Evolutionary conservation across 495 filamentous ascomycete species (phyloP).

Genomic region (Penicillium macrosclerotiorum): DNA sequence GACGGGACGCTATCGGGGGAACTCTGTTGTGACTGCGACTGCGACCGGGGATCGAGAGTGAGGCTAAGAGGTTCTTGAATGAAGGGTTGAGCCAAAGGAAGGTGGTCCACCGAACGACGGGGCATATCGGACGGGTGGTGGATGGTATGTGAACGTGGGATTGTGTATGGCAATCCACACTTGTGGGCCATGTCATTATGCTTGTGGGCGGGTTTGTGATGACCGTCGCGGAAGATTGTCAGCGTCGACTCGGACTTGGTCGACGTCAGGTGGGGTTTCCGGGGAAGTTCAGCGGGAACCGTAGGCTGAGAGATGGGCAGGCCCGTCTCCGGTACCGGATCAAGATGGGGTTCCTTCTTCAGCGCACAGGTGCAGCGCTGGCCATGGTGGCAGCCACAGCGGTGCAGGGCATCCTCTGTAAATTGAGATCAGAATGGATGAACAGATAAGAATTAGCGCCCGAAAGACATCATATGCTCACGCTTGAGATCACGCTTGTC

Average conservation of each 20-base stretch:
- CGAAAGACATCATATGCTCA: constrained; percentile 46
- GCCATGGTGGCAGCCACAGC: constrained; percentile 88
- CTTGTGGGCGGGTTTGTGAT: constrained; percentile 90
- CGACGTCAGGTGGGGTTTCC: constrained; percentile 73
- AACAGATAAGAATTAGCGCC: constrained; percentile 31
- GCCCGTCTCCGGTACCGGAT: constrained; percentile 39
- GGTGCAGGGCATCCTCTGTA: constrained; percentile 59
- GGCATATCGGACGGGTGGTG: constrained; percentile 57
- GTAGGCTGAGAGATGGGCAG: constrained; percentile 25
- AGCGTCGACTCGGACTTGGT: constrained; percentile 80
- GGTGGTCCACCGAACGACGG: constrained; percentile 68
- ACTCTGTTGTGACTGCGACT: constrained; percentile 59
- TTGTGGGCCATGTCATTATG: constrained; percentile 84
- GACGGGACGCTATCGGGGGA: constrained; percentile 61
- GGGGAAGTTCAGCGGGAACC: constrained; percentile 47
- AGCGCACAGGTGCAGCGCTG: constrained; percentile 86
- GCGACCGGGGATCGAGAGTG: constrained; percentile 17
- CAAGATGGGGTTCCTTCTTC: constrained; percentile 83
- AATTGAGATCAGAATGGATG: constrained; percentile 38
- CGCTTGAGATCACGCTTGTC: constrained; percentile 58
- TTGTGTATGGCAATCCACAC: constrained; percentile 76
- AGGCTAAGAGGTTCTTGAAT: constrained; percentile 32
- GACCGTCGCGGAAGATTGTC: constrained; percentile 86
- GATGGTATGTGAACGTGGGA: constrained; percentile 69
- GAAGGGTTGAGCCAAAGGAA: constrained; percentile 50